Evolutionary conservation across 371 early-diverging fungal species (phyloP), one percentile per base, ranked within the genome.

Genomic region (Lichtheimia corymbifera): DNA sequence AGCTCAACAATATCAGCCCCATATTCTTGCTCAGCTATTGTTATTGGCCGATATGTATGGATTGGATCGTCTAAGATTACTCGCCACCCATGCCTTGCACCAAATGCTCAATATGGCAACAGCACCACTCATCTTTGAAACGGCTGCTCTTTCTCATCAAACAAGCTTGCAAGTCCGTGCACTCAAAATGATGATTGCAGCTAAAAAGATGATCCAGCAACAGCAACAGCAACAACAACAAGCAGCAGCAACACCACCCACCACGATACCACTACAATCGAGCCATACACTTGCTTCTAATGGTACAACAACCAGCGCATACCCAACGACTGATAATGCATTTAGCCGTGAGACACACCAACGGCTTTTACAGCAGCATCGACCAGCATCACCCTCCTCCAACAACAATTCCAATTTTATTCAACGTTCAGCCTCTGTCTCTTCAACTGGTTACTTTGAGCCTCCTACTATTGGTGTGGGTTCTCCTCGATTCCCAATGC

Each of bases 11-110:
- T 74, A 76, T 55, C 63, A 72, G 47, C 53, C 78, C 7, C 75
- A 74, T 58, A 80, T 83, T 13, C 69, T 88, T 15, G 77, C 82
- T 35, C 86, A 85, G 41, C 62, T 88, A 0, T 55, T 88, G 28
- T 71, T 75, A 2, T 40, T 84, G 14, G 76, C 87, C 5, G 82
- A 79, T 50, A 66, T 75, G 57, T 85, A 85, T 65, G 69, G 73
- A 25, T 61, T 88, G 27, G 73, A 80, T 25, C 65, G 77, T 5
- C 75, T 88, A 6, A 71, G 72, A n/a, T 72, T 73, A 51, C 74
- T 82, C 6, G 65, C 77, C 1, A 77, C 73, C 0, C 70, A 71
- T 50, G 76, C 77, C 44, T 67, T 88, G 13, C 82, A 82, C 53
- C 82, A 78, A 65, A 77, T 76, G 62, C 70, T 84, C 28, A 79